Evolutionary conservation across 2,329 filamentous ascomycete genomes (phyloP).

Genomic region (Thermoascus crustaceus): DNA sequence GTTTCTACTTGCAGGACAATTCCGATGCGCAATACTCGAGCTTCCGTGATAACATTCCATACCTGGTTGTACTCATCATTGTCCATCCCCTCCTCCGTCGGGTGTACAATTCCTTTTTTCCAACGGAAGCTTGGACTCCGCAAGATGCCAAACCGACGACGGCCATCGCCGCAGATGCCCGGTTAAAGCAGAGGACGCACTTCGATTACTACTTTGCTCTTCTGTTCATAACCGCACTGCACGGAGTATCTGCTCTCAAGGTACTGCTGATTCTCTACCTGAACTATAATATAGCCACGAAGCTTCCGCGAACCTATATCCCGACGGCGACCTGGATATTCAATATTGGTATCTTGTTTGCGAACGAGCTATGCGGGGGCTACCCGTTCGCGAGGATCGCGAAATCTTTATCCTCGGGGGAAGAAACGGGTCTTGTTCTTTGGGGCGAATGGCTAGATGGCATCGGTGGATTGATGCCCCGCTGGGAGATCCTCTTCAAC

Average conservation of each 20-base stretch:
- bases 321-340: conserved; percentile 80
- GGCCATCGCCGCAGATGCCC: conserved; percentile 41
- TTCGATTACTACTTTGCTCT: conserved; percentile 80
- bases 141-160: conserved; percentile 8
- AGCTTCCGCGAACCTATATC: conserved; percentile 60
- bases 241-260: conserved; percentile 80
- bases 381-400: conserved; percentile 64
- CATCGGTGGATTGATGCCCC: conserved; percentile 71
- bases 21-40: conserved; percentile 80
- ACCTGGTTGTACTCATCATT: conserved; percentile 63
- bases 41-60: conserved; percentile 80
- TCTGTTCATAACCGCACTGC: conserved; percentile 67
- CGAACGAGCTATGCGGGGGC: conserved; percentile 75
- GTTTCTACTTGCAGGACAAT: conserved; percentile 55
- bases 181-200: conserved; percentile 60
- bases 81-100: conserved; percentile 72
- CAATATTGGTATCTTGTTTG: conserved; percentile 76
- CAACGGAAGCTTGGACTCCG: conserved; percentile 13
- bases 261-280: conserved; percentile 68
- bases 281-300: conserved; percentile 73
- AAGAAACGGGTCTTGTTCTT: conserved; percentile 42
- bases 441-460: conserved; percentile 69
- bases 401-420: conserved; percentile 38
- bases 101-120: conserved; percentile 53
- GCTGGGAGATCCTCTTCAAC: conserved; percentile 98